Conservation (phyloP, 2,329 filamentous ascomycete species). For the Aspergillus brunneoviolaceus region DNA sequence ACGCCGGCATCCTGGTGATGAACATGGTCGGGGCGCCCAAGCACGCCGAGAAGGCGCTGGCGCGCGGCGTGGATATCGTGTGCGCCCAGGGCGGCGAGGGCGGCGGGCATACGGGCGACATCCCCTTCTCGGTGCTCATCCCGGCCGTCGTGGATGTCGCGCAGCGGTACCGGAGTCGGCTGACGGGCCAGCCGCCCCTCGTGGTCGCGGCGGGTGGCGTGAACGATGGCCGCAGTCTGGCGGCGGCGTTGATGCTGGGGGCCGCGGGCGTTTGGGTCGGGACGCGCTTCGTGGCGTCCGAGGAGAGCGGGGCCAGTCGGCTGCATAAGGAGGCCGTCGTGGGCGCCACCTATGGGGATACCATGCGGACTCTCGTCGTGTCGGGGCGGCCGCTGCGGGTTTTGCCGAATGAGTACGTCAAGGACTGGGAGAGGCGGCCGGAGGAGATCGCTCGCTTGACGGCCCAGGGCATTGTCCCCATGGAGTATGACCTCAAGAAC, state of each 20-base stretch:
- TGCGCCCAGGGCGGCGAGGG: conserved; percentile 93
- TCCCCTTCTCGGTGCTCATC: conserved; percentile 81
- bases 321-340: conserved; percentile 85
- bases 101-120: conserved; percentile 86
- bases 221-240: conserved; percentile 76
- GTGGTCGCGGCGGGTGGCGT: conserved; percentile 91
- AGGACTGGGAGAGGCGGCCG: conserved; percentile 74
- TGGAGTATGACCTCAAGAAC: conserved; percentile 79
- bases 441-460: conserved; percentile 74
- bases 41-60: conserved; percentile 84
- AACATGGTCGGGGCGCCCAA: conserved; percentile 96
- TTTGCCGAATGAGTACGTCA: conserved; percentile 79
- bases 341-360: conserved; percentile 74
- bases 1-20: conserved; percentile 81
- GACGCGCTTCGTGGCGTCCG: conserved; percentile 81
- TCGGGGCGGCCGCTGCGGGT: conserved; percentile 79
- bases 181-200: conserved; percentile 69
- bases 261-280: conserved; percentile 91
- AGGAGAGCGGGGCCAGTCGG: conserved; percentile 76
- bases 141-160: conserved; percentile 86
- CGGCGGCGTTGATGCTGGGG: conserved; percentile 81
- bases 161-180: conserved; percentile 64
- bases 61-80: conserved; percentile 83
- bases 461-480: conserved; percentile 72
- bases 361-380: conserved; percentile 77